Base-by-base conservation (phyloP, 371 early-diverging fungal genomes). In the Mucor piriformis region DNA sequence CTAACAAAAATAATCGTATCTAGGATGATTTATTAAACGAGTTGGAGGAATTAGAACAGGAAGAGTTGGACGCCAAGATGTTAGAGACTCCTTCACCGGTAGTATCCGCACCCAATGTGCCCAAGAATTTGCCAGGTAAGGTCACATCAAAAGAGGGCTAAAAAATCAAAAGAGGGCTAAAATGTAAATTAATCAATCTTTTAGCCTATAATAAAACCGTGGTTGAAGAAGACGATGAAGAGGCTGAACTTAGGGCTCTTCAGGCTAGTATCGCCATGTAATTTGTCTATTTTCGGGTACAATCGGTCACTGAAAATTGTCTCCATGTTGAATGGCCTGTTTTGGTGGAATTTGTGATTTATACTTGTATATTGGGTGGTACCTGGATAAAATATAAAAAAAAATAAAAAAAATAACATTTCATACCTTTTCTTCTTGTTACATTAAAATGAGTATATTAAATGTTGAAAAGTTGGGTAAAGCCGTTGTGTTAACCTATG, bases 1-100 rank as follows among this genome's bases (percentile, higher is more conserved):
- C 24, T 13, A 20, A 43, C 20, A 20, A 8, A 20, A 20, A 16
- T 43, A 43, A 18, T 35, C 27, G 50, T 2, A 20, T 50, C 25
- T 66, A 85, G 79, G 95, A 96, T 57, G 99, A 98, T 66, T 80
- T 98, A 51, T 81, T 85, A 43, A 88, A 84, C 25, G 99, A 98
- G 73, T 81, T 98, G 55, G 97, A 97, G 63, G 87, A 86, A 64
- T 78, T 98, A 42, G 97, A 97, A 69, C 96, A 97, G 82, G 95
- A 95, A 69, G 92, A 93, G 60, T 71, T 97, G 59, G 95, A 96
- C 73, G 83, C 82, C 47, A 85, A 91, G 79, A 86, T 98, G 69
- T 76, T 95, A 54, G 89, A 88, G 43, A 90, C 91, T 6, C 84
- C 88, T 56, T 68, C 84, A 25, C 87, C 87, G 8, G 89, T 85